Conservation (phyloP, 1,139 yeast genomes). For the Wickerhamomyces sp. region DNA sequence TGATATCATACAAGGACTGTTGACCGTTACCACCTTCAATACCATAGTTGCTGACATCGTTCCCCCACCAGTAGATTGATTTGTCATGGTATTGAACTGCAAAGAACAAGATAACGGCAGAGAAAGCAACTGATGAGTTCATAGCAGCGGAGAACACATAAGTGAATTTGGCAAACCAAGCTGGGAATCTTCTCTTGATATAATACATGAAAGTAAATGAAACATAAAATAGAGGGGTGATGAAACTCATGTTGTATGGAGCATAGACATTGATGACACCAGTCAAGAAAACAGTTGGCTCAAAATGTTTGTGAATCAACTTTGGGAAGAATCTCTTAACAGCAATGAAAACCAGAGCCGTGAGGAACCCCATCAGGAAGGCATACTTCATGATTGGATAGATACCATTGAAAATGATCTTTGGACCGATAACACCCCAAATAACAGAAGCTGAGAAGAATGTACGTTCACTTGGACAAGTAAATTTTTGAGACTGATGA, state of each 20-base stretch:
- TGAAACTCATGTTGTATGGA: constrained; percentile 54
- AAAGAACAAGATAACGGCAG: constrained; percentile 50
- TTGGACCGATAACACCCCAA: constrained; percentile 69
- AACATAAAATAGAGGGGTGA: constrained; percentile 45
- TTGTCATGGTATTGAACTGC: constrained; percentile 43
- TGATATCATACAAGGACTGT: constrained; percentile 18
- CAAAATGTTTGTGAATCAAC: constrained; percentile 32
- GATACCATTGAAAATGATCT: constrained; percentile 44
- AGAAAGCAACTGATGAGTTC: constrained; percentile 55
- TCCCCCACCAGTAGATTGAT: constrained; percentile 56
- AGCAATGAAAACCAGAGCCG: constrained; percentile 39
- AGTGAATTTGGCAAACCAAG: constrained; percentile 65
- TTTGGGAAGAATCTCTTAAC: constrained; percentile 36
- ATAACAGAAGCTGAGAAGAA: constrained; percentile 50
- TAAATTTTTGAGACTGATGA: constrained; percentile 36
- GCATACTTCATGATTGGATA: constrained; percentile 47
- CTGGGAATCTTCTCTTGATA: constrained; percentile 41
- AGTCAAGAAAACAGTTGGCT: constrained; percentile 45
- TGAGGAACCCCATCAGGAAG: constrained; percentile 48
- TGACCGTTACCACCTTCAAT: constrained; percentile 39
- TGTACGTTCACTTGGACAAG: constrained; percentile 41
- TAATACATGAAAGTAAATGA: constrained; percentile 48
- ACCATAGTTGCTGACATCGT: constrained; percentile 38
- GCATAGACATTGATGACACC: constrained; percentile 36
- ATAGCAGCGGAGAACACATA: constrained; percentile 55